These are phyloP conservation scores for Blepharisma japonicum DNA, from an alignment of 73 alveolate genomes.

Conservation along the genomic window DNA sequence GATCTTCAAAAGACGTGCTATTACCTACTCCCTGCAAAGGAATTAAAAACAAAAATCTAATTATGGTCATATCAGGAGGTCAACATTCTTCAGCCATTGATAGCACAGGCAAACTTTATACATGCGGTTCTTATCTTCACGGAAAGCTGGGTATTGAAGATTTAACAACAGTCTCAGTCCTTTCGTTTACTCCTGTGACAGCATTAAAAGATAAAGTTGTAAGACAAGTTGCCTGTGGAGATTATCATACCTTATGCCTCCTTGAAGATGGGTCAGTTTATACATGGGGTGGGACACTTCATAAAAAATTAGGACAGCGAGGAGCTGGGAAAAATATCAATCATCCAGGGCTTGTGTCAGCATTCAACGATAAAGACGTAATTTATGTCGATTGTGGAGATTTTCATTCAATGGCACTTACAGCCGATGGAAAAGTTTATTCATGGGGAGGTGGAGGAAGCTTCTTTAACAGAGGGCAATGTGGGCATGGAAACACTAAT, in stretches of 20 bases:
- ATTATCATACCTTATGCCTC: constrained; percentile 79
- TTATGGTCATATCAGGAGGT: constrained; percentile 76
- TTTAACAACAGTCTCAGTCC: constrained; percentile 38
- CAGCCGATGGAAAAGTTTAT: constrained; percentile 84
- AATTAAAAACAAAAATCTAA: constrained; percentile 46
- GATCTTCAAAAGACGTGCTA: constrained; percentile 63
- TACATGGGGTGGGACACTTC: constrained; percentile 96
- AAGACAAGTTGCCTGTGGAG: constrained; percentile 79
- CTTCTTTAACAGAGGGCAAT: constrained; percentile 91
- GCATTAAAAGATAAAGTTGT: constrained; percentile 49
- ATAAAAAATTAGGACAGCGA: constrained; percentile 84
- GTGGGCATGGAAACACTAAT: constrained; percentile 93
- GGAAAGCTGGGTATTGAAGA: constrained; percentile 78
- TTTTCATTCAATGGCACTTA: constrained; percentile 94
- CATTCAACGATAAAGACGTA: constrained; percentile 37
- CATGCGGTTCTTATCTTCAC: constrained; percentile 84
- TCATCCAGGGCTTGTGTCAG: constrained; percentile 9
- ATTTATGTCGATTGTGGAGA: constrained; percentile 95
- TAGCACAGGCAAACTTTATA: constrained; percentile 63
- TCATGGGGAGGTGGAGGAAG: constrained; percentile 99
- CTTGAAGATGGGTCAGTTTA: constrained; percentile 81
- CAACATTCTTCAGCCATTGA: constrained; percentile 78
- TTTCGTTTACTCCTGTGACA: constrained; percentile 56
- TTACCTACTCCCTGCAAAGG: constrained; percentile 73
- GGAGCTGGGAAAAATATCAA: constrained; percentile 50